Percentiles rank a stretch among this genome's conserved stretches.
These are phyloP conservation scores for Talaromyces stipitatus DNA, from an alignment of 495 filamentous ascomycete species.

Conservation along the genomic window DNA sequence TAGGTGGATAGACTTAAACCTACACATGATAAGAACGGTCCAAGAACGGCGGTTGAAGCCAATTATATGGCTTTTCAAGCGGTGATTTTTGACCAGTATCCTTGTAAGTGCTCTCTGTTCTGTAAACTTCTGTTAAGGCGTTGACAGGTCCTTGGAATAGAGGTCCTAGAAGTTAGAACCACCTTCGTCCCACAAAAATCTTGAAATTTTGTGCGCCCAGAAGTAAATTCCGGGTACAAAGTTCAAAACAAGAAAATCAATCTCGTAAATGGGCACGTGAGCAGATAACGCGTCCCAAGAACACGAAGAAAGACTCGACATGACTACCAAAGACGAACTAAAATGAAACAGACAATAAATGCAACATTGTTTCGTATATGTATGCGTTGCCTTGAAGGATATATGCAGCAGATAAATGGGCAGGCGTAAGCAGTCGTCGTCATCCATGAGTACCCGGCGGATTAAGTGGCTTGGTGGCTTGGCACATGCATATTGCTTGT, in stretches of 20 bases:
- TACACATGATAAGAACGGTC: too few species aligned
- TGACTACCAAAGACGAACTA: not conserved
- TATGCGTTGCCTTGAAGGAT: not conserved
- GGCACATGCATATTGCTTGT: not conserved
- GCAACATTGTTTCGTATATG: not conserved
- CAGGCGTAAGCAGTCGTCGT: slow-evolving; percentile 1
- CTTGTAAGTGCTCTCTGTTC: too few species aligned
- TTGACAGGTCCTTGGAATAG: too few species aligned
- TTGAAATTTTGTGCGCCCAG: too few species aligned
- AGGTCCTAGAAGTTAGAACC: too few species aligned
- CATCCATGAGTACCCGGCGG: not conserved
- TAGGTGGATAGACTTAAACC: too few species aligned
- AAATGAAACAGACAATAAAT: not conserved
- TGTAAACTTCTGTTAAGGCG: too few species aligned
- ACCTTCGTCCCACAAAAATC: too few species aligned
- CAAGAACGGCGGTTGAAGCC: not conserved
- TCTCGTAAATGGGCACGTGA: not conserved
- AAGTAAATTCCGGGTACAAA: too few species aligned
- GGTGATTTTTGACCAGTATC: not conserved
- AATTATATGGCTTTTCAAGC: not conserved
- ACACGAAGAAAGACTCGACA: not conserved
- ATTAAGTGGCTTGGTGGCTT: not conserved
- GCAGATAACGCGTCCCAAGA: not conserved
- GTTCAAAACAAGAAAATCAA: too few species aligned
- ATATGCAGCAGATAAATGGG: too few species aligned